Percentiles rank a stretch among this genome's conserved stretches.
phyloP scores from a whole-genome alignment of 805 yeast species.

The Hanseniaspora hatyaiensis region DNA sequence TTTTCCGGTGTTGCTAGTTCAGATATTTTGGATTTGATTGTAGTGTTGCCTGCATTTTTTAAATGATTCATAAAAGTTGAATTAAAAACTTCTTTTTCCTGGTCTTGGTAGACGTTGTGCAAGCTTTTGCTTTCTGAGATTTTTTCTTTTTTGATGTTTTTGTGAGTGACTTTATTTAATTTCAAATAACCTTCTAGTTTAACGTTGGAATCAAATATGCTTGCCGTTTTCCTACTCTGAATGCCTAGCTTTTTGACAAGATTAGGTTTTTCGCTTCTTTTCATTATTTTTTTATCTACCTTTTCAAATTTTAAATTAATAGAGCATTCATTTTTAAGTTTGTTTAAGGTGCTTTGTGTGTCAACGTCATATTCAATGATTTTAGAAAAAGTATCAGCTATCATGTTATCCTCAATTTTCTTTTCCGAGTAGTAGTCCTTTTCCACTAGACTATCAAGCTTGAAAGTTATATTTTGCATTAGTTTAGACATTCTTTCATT shows the following conservation, averaged over 20 bases:
- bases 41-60: background rate
- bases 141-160: background rate
- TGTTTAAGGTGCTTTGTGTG: background rate
- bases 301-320: background rate
- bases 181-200: background rate
- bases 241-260: background rate
- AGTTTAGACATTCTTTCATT: background rate
- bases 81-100: slow-evolving; percentile 12
- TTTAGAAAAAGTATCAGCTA: background rate
- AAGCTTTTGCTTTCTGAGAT: background rate
- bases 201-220: too few species aligned
- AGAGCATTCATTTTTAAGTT: background rate
- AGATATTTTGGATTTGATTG: background rate
- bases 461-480: background rate
- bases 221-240: background rate
- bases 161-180: background rate
- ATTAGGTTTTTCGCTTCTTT: too few species aligned
- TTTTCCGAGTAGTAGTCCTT: background rate
- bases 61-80: background rate
- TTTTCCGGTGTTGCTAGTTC: background rate
- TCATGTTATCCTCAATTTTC: background rate
- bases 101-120: background rate
- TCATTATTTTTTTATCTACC: too few species aligned
- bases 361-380: background rate
- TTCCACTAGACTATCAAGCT: background rate